Percentiles rank a stretch among this genome's conserved stretches.
Evolutionary conservation across 1,284 basidiomycete genomes (phyloP).

Genomic region (Puccinia novopanici): DNA sequence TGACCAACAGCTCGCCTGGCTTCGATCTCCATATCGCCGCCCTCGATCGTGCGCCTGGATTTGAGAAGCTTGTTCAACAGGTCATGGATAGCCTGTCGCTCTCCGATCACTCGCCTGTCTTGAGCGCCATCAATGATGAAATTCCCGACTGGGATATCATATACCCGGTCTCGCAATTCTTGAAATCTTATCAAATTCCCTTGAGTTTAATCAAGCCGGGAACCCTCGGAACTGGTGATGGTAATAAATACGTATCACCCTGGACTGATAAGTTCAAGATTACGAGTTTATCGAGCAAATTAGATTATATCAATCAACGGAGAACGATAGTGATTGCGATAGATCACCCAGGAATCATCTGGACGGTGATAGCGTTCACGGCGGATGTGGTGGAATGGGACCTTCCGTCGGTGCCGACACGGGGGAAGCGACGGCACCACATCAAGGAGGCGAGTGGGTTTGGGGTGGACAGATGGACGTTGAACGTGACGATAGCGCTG

Average conservation of each 20-base stretch:
- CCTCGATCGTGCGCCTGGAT: constrained; percentile 79
- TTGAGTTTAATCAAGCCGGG: constrained; percentile 59
- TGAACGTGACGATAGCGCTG: constrained; percentile 72
- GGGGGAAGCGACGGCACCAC: constrained; percentile 73
- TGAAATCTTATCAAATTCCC: constrained; percentile 74
- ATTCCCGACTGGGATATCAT: constrained; percentile 76
- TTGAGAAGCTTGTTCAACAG: constrained; percentile 67
- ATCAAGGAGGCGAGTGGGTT: constrained; percentile 87
- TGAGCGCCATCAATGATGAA: constrained; percentile 58
- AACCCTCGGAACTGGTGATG: constrained; percentile 52
- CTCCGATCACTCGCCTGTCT: constrained; percentile 56
- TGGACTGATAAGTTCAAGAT: constrained; percentile 67
- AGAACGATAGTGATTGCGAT: constrained; percentile 73
- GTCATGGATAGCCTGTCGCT: constrained; percentile 69
- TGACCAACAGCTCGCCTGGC: constrained; percentile 68
- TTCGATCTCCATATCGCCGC: constrained; percentile 79
- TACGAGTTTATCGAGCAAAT: constrained; percentile 66
- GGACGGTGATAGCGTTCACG: constrained; percentile 89
- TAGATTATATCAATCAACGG: constrained; percentile 68
- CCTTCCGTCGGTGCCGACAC: constrained; percentile 65
- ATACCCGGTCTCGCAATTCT: constrained; percentile 69
- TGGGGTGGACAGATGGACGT: constrained; percentile 70
- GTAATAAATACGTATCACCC: constrained; percentile 64
- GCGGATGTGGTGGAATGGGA: constrained; percentile 86
- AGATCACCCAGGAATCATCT: constrained; percentile 80